These are phyloP conservation scores for Mercurialis annua DNA, from an alignment of 345 rosid species.

Conservation along the genomic window DNA sequence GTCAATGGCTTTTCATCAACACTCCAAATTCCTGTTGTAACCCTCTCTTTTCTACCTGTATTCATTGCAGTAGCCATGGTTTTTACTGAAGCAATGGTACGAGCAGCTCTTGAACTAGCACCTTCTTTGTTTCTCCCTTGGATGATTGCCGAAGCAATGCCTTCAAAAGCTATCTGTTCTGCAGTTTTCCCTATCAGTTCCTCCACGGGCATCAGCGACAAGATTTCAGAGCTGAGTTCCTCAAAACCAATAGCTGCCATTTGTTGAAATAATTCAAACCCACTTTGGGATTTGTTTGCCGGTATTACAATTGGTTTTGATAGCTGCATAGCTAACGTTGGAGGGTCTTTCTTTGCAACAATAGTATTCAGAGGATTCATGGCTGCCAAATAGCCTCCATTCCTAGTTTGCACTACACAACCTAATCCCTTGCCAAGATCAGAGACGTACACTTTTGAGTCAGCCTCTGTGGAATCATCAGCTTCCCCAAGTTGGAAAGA, in stretches of 20 bases:
- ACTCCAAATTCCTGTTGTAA: slow-evolving; percentile 81
- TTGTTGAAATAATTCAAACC: slow-evolving; percentile 71
- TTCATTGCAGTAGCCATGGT: slow-evolving; percentile 63
- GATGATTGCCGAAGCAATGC: slow-evolving; percentile 89
- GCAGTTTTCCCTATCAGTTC: slow-evolving; percentile 90
- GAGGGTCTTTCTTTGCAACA: slow-evolving; percentile 68
- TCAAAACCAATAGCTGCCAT: slow-evolving; percentile 60
- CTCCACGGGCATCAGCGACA: slow-evolving; percentile 64
- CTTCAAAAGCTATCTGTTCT: slow-evolving; percentile 94
- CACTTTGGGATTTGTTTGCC: slow-evolving; percentile 31
- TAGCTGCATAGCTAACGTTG: slow-evolving; percentile 88
- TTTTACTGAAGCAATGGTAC: slow-evolving; percentile 75
- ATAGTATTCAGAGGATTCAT: slow-evolving; percentile 67
- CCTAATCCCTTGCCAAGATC: slow-evolving; percentile 91
- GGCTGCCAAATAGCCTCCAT: slow-evolving; percentile 87
- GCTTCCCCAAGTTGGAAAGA: slow-evolving; percentile 45
- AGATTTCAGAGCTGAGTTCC: slow-evolving; percentile 57
- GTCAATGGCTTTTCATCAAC: slow-evolving; percentile 55
- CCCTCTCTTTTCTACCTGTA: slow-evolving; percentile 77
- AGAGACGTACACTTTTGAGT: slow-evolving; percentile 53
- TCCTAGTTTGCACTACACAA: slow-evolving; percentile 81
- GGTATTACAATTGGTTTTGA: slow-evolving; percentile 70
- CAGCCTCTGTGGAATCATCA: slow-evolving; percentile 41
- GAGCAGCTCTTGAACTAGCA: slow-evolving; percentile 84
- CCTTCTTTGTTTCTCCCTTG: slow-evolving; percentile 91